Evolutionary conservation across 208 protist genomes (phyloP).

Genomic region (Naegleria gruberi): DNA sequence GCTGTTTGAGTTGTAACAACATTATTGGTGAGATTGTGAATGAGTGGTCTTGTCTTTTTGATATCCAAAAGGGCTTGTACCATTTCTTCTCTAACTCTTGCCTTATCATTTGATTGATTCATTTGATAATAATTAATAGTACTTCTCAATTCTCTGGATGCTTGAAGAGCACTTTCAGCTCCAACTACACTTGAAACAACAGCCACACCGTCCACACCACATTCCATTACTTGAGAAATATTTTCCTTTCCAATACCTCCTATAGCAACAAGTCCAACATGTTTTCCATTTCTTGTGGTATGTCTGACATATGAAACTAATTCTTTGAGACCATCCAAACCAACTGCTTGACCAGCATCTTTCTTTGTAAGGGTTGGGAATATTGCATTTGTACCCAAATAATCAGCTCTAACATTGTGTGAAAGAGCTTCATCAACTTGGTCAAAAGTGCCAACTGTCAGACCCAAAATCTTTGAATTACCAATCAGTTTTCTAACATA

Average conservation of each 20-base stretch:
- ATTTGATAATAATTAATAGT: not conserved
- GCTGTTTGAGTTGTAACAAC: constrained; percentile 6
- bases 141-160: not conserved
- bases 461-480: constrained; percentile 21
- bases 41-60: constrained; percentile 1
- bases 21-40: constrained; percentile 23
- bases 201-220: constrained; percentile 11
- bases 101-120: not conserved
- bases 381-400: constrained; percentile 31
- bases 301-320: not conserved
- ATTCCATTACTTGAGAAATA: not conserved
- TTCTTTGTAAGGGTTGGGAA: constrained; percentile 27
- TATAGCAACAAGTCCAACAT: constrained; percentile 24
- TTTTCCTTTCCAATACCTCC: constrained; percentile 29
- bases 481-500: constrained; percentile 14
- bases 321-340: not conserved
- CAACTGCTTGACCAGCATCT: constrained; percentile 18
- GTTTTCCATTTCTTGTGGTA: not conserved
- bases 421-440: constrained; percentile 13
- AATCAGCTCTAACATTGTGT: constrained; percentile 24
- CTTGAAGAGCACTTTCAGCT: not conserved
- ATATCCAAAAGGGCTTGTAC: not conserved
- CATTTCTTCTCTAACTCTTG: not conserved
- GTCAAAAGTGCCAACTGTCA: constrained; percentile 10
- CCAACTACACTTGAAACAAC: constrained; percentile 25